Base-by-base conservation (phyloP, 139 green algal species). In the Parachlorella kessleri region DNA sequence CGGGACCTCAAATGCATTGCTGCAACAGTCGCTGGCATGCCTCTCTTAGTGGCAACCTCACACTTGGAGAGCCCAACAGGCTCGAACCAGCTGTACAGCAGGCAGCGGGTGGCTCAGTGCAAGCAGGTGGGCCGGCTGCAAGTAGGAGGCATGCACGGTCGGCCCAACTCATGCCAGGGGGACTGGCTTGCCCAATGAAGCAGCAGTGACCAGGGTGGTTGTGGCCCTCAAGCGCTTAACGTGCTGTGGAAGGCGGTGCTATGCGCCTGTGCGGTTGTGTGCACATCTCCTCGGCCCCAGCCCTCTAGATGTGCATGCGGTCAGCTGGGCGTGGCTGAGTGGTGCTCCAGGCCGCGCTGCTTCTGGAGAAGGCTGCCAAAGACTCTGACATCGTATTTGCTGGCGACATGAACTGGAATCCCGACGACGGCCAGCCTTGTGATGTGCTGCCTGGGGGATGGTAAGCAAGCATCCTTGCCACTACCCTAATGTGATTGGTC, bases 361-460 rank as follows among this genome's bases (percentile, higher is more conserved):
- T 59, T 14, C 42, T 91, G 66, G 48, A 86, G 35, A 63, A 30
- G 21, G 66, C 21, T 7, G 7, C 23, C 18, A 36, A 69, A 40
- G 55, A 75, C 37, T 24, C 59, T 5, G 73, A 86, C 67, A 53
- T 85, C 21, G 10, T 84, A 37, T 70, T 73, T n/a, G 64, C 73
- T 73, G 90, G 90, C 14, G 90, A 94, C 78, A 84, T 91, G 66
- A 93, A 93, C 83, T 93, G 88, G 88, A 24, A 32, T 4, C 24
- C 26, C 24, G 30, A 14, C 30, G 35, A 48, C 53, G 36, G 35
- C 3, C 6, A 28, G 37, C 35, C 36, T 6, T 10, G n/a, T n/a
- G n/a, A n/a, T n/a, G n/a, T 30, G 30, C 66, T 39, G 37, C 70
- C 1, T 18, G 6, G 6, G 10, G 1, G 6, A 14, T 28, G 33